Conservation (phyloP, 371 early-diverging fungal species). For the Saksenaea vasiformis region DNA sequence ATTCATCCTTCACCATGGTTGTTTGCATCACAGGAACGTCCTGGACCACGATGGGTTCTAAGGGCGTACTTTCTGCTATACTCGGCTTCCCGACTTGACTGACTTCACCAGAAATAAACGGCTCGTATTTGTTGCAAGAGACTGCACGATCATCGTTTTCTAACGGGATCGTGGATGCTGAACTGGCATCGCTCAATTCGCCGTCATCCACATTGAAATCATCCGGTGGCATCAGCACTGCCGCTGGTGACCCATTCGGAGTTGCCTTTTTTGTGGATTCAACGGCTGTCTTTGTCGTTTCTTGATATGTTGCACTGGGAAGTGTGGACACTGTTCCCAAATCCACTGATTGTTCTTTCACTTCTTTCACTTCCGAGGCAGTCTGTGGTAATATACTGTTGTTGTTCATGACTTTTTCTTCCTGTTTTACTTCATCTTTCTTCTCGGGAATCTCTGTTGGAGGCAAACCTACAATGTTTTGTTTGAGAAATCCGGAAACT, state of each 20-base stretch:
- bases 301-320: no score
- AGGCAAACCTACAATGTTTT: not conserved
- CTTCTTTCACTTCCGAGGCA: no score
- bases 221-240: not conserved
- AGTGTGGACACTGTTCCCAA: no score
- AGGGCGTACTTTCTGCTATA: not conserved
- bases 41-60: not conserved
- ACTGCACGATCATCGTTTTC: conserved; percentile 16
- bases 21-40: not conserved
- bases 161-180: conserved; percentile 30
- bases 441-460: not conserved
- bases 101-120: not conserved
- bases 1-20: not conserved
- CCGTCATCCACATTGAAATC: conserved; percentile 19
- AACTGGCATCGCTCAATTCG: conserved; percentile 28
- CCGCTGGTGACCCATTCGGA: not conserved
- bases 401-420: no score
- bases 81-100: not conserved
- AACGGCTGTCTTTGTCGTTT: no score
- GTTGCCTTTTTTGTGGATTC: not conserved
- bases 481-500: not conserved
- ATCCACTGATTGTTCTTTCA: no score
- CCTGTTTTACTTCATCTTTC: no score
- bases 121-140: conserved; percentile 1
- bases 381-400: no score